Conservation (phyloP, 2,329 filamentous ascomycete species). For the Pseudocercospora vitis region DNA sequence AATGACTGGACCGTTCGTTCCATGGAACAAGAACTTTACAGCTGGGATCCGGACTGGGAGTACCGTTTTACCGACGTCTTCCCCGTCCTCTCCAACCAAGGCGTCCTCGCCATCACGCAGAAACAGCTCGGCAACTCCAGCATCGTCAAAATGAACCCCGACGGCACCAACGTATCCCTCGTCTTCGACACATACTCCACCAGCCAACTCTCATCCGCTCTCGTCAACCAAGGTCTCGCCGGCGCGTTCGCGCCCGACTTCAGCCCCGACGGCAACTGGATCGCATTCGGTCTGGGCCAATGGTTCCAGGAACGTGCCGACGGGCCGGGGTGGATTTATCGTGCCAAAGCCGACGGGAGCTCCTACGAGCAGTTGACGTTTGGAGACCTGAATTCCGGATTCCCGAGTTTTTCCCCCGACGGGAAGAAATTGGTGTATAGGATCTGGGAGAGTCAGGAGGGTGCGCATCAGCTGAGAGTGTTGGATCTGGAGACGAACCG, state of each 20-base stretch:
- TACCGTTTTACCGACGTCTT: slow-evolving; percentile 23
- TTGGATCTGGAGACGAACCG: slow-evolving; percentile 14
- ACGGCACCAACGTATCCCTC: slow-evolving; percentile 5
- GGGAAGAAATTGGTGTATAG: slow-evolving; percentile 16
- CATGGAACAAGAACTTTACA: slow-evolving; percentile 16
- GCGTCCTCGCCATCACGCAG: slow-evolving; percentile 18
- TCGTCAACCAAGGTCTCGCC: slow-evolving; percentile 10
- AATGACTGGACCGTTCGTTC: slow-evolving; percentile 11
- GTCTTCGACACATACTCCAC: slow-evolving; percentile 15
- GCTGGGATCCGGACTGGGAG: slow-evolving; percentile 21
- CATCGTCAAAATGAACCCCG: slow-evolving; percentile 14
- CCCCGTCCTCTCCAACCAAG: slow-evolving; percentile 14
- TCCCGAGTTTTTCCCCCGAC: slow-evolving; percentile 14
- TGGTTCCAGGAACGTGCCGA: slow-evolving; percentile 20
- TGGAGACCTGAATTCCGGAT: slow-evolving; percentile 17
- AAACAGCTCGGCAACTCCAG: slow-evolving; percentile 17
- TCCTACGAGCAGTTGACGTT: slow-evolving; percentile 15
- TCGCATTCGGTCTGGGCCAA: slow-evolving; percentile 17
- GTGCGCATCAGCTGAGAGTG: slow-evolving; percentile 13
- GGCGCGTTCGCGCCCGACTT: slow-evolving; percentile 20
- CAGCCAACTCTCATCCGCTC: slow-evolving; percentile 7
- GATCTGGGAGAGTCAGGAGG: slow-evolving; percentile 15
- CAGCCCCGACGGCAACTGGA: slow-evolving; percentile 9
- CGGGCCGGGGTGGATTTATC: slow-evolving; percentile 13
- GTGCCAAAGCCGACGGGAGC: slow-evolving; percentile 6